These are phyloP conservation scores for Mucor velutinosus DNA, from an alignment of 371 early-diverging fungal species.

Conservation along the genomic window DNA sequence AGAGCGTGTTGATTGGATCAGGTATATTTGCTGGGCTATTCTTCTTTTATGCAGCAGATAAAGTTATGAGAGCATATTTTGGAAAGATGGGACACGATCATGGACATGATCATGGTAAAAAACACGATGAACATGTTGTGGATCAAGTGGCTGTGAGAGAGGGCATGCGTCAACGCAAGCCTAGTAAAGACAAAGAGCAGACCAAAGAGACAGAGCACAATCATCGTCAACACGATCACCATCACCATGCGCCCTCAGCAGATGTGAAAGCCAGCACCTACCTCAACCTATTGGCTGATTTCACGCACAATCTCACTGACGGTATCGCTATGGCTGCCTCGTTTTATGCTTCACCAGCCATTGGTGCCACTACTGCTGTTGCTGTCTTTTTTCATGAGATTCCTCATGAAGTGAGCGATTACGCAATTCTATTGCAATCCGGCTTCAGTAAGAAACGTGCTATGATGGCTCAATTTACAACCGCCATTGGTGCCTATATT, in stretches of 20 bases:
- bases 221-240: background rate
- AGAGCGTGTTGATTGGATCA: constrained; percentile 72
- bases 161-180: background rate
- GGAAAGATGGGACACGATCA: constrained; percentile 65
- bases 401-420: constrained; percentile 92
- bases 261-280: constrained; percentile 77
- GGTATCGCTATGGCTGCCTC: constrained; percentile 92
- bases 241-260: background rate
- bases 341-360: constrained; percentile 80
- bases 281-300: constrained; percentile 85
- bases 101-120: constrained; percentile 51
- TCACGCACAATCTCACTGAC: constrained; percentile 91
- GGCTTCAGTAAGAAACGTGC: constrained; percentile 79
- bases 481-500: constrained; percentile 80
- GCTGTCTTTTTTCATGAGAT: constrained; percentile 95
- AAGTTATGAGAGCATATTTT: constrained; percentile 79
- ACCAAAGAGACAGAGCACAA: background rate
- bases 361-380: constrained; percentile 85
- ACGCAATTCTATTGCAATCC: constrained; percentile 85
- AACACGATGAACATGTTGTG: constrained; percentile 23
- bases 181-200: background rate
- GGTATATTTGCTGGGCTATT: constrained; percentile 78
- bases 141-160: constrained; percentile 8
- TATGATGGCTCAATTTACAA: constrained; percentile 83
- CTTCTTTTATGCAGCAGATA: constrained; percentile 79